phyloP scores from a whole-genome alignment of 2,329 filamentous ascomycete genomes.

The Cytospora piceicola region DNA sequence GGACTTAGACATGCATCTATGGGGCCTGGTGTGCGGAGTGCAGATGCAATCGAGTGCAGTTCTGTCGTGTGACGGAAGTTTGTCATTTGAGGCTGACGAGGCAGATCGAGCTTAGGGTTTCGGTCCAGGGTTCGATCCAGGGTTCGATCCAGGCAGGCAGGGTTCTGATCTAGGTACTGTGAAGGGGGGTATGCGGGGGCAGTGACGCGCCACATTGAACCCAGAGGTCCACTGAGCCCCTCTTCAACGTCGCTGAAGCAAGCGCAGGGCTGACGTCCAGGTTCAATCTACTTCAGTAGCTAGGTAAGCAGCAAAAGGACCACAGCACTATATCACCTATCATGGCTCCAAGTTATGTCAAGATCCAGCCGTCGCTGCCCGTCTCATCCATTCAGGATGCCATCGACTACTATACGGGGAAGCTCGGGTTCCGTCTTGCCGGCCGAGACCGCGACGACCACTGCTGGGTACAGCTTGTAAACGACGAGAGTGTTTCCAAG shows the following conservation, averaged over 20 bases:
- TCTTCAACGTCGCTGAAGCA: neutral
- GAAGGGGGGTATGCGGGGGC: no score
- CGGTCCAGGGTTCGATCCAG: no score
- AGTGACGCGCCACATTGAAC: no score
- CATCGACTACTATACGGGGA: conserved; percentile 10
- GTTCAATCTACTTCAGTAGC: no score
- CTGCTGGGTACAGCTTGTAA: conserved; percentile 22
- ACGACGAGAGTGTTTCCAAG: conserved; percentile 5
- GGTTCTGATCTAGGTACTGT: no score
- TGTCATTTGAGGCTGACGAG: no score
- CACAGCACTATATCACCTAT: neutral
- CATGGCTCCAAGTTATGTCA: conserved; percentile 14
- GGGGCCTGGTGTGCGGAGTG: neutral
- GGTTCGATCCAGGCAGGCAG: no score
- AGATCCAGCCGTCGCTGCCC: conserved; percentile 15
- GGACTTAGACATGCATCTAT: neutral
- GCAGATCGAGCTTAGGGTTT: no score
- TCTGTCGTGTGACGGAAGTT: no score
- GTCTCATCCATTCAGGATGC: conserved; percentile 16
- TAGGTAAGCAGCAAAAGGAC: no score
- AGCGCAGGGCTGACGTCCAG: neutral
- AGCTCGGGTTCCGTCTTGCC: conserved; percentile 19
- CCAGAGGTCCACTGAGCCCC: neutral
- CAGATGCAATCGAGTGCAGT: no score
- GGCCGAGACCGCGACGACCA: conserved; percentile 21